These are phyloP conservation scores for Sugiyamaella chiloensis DNA, from an alignment of 805 yeast genomes.

Conservation along the genomic window DNA sequence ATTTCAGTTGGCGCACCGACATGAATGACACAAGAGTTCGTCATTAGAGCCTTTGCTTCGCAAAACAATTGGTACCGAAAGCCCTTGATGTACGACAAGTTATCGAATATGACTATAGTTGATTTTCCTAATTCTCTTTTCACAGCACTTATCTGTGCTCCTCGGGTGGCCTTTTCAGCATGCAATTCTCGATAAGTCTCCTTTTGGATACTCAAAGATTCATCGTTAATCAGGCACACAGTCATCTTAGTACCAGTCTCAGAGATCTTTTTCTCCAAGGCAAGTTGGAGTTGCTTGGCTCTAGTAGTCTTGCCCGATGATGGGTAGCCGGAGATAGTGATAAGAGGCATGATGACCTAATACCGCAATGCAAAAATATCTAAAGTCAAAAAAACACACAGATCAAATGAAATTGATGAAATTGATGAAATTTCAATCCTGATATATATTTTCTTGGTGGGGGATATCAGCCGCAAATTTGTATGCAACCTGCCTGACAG, in stretches of 20 bases:
- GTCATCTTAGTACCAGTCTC: constrained; percentile 54
- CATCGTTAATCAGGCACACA: constrained; percentile 74
- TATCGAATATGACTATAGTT: constrained; percentile 78
- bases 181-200: constrained; percentile 65
- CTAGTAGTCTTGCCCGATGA: constrained; percentile 77
- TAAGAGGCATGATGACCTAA: constrained; percentile 66
- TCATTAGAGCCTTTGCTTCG: constrained; percentile 80
- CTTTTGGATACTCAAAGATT: constrained; percentile 67
- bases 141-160: constrained; percentile 83
- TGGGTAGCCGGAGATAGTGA: constrained; percentile 82
- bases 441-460: too few species aligned
- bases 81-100: constrained; percentile 88
- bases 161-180: constrained; percentile 77
- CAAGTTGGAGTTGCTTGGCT: constrained; percentile 53
- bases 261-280: constrained; percentile 45
- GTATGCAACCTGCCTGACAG: not conserved
- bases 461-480: not conserved
- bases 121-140: constrained; percentile 69
- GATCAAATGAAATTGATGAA: not conserved
- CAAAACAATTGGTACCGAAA: constrained; percentile 91
- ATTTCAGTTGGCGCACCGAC: constrained; percentile 64
- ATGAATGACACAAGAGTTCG: constrained; percentile 81
- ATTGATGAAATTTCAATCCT: too few species aligned
- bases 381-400: not conserved
- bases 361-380: too few species aligned